Conservation (phyloP, 768 basidiomycete genomes). For the Phaeotremella fagi region DNA sequence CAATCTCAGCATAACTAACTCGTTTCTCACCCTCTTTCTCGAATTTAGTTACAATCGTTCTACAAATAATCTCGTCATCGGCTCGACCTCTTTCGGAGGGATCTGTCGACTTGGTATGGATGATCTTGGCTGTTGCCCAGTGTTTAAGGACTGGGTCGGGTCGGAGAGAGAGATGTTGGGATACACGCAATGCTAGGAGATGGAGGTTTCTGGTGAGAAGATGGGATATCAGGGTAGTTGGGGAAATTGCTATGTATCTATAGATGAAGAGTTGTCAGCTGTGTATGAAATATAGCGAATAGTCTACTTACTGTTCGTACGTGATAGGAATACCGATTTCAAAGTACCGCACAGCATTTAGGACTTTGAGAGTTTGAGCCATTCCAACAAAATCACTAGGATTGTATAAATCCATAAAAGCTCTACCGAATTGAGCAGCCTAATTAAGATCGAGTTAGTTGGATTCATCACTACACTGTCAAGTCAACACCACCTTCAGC, state of each 20-base stretch:
- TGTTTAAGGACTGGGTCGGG: constrained; percentile 85
- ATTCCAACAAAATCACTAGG: constrained; percentile 86
- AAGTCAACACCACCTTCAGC: constrained; percentile 59
- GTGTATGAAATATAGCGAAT: neutral
- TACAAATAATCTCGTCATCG: constrained; percentile 70
- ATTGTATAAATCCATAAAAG: constrained; percentile 87
- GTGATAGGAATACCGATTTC: constrained; percentile 92
- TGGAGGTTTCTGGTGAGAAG: constrained; percentile 84
- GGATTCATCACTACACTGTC: neutral
- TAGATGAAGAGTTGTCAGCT: neutral
- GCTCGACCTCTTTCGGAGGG: constrained; percentile 59
- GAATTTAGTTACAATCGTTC: constrained; percentile 83
- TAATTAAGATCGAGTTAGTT: constrained; percentile 48
- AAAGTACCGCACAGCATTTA: constrained; percentile 86
- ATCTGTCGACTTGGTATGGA: constrained; percentile 60
- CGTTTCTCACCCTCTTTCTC: constrained; percentile 63
- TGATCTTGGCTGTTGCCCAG: constrained; percentile 92
- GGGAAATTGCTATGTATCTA: constrained; percentile 78
- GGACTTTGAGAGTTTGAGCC: constrained; percentile 85
- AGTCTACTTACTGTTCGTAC: constrained; percentile 68
- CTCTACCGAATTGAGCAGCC: constrained; percentile 96
- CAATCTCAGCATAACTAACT: constrained; percentile 92
- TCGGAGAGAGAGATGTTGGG: constrained; percentile 72
- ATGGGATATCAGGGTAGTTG: constrained; percentile 71
- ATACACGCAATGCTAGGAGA: constrained; percentile 84